Conservation (phyloP, 1,139 yeast genomes). For the Suhomyces bribrorum region DNA sequence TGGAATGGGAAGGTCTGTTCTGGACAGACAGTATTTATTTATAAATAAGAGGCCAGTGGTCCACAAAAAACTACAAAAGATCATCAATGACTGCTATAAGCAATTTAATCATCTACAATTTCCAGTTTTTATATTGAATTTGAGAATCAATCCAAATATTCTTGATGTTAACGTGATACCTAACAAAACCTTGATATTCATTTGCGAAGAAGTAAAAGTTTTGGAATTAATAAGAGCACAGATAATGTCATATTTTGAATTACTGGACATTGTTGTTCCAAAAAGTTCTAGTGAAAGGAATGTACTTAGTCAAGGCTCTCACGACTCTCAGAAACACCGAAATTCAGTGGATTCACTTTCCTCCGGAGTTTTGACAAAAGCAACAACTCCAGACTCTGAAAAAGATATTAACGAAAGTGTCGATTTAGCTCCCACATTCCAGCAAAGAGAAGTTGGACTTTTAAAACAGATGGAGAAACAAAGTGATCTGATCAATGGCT, state of each 20-base stretch:
- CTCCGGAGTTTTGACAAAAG: too few species aligned
- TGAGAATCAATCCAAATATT: constrained; percentile 50
- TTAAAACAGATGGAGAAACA: too few species aligned
- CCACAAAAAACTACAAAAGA: constrained; percentile 55
- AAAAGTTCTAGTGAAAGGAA: constrained; percentile 17
- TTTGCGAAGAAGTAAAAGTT: constrained; percentile 64
- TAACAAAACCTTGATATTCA: constrained; percentile 72
- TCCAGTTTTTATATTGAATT: constrained; percentile 71
- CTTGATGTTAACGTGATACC: constrained; percentile 90
- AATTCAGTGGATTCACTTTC: too few species aligned
- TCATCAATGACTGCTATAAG: constrained; percentile 72
- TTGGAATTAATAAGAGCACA: constrained; percentile 51
- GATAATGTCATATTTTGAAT: constrained; percentile 43
- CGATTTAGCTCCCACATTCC: too few species aligned
- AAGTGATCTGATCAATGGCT: too few species aligned
- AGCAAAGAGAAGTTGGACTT: too few species aligned
- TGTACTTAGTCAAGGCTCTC: neutral
- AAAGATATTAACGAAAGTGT: too few species aligned
- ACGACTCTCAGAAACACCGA: neutral
- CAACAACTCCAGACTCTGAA: too few species aligned
- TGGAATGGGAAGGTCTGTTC: constrained; percentile 64
- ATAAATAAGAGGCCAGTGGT: constrained; percentile 76
- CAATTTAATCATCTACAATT: constrained; percentile 68
- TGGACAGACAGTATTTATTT: constrained; percentile 74
- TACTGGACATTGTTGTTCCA: constrained; percentile 49